Evolutionary conservation across 805 yeast species (phyloP).

Genomic region (Metschnikowia amazonensis): DNA sequence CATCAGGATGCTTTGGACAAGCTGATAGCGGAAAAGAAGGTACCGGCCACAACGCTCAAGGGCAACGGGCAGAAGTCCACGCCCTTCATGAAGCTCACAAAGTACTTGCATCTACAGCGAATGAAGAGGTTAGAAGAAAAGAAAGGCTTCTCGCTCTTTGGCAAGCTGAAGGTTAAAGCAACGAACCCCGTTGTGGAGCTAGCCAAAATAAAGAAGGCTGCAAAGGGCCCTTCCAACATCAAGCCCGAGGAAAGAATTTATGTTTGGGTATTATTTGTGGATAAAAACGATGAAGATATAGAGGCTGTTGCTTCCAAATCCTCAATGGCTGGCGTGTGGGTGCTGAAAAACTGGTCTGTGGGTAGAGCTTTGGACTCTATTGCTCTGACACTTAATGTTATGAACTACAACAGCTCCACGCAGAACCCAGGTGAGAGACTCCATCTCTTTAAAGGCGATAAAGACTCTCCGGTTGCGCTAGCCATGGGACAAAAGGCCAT

Average conservation of each 20-base stretch:
- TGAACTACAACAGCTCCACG: constrained; percentile 48
- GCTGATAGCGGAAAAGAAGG: constrained; percentile 11
- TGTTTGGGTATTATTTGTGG: constrained; percentile 44
- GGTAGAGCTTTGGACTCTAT: constrained; percentile 56
- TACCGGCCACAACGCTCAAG: constrained; percentile 22
- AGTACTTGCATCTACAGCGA: constrained; percentile 16
- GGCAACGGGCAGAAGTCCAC: constrained; percentile 8
- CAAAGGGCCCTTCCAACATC: constrained; percentile 51
- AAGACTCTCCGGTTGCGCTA: constrained; percentile 29
- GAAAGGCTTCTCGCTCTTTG: constrained; percentile 7
- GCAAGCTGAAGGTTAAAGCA: constrained; percentile 4
- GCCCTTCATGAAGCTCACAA: constrained; percentile 17
- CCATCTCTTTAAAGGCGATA: constrained; percentile 40
- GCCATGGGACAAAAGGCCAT: constrained; percentile 36
- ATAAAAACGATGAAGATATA: constrained; percentile 28
- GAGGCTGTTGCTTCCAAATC: constrained; percentile 24
- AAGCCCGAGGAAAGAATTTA: constrained; percentile 44
- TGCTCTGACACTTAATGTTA: constrained; percentile 44
- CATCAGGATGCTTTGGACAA: constrained; percentile 35
- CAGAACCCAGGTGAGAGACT: constrained; percentile 40
- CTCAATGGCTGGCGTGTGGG: constrained; percentile 37
- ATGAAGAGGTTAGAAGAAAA: constrained; percentile 20
- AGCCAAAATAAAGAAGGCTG: constrained; percentile 40
- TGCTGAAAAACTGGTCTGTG: constrained; percentile 55
- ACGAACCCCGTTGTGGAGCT: constrained; percentile 26